Base-by-base conservation (phyloP, 78 protist genomes). In the Speleostelium caveatum region DNA sequence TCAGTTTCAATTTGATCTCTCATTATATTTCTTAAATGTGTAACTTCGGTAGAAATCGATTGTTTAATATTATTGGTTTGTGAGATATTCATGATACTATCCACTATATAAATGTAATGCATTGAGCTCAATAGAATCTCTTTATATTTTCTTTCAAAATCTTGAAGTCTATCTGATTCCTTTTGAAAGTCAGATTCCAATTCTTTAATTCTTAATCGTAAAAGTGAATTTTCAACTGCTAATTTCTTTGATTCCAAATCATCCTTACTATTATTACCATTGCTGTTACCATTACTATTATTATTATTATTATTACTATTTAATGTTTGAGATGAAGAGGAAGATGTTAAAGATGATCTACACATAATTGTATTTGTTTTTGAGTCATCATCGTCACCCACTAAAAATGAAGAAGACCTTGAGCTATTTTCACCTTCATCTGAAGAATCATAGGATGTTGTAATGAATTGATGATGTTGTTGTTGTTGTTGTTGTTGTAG, bases 1-100 rank as follows among this genome's bases (percentile, higher is more conserved):
- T 80, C 89, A 12, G 77, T 35, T 68, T 80, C 89, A 3, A 80
- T 80, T 55, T 80, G 89, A 56, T 80, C 89, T 58, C 89, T 66
- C 89, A 80, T 80, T 4, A 67, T 55, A 26, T n/a, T 58, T n/a
- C 89, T n/a, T 2, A 80, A 63, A 67, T 80, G 75, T 14, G 74
- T 28, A 1, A 80, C 77, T 30, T 80, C 89, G 17, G 53, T 26
- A 5, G 78, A 68, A n/a, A 80, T 80, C 1, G 17, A 35, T 33
- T 66, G 87, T 26, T 80, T 80, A 35, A 80, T 55, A 30, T 38
- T 19, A 19, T 73, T 73, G 26, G 56, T 56, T 17, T 32, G 56
- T 21, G 26, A 4, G 5, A 71, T 53, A 39, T 80, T 80, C 38
- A 66, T 68, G 2, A 77, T 62, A 39, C 77, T 68, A 58, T 80